Evolutionary conservation across 768 basidiomycete genomes (phyloP).

Genomic region (Strobilomyces confusus): DNA sequence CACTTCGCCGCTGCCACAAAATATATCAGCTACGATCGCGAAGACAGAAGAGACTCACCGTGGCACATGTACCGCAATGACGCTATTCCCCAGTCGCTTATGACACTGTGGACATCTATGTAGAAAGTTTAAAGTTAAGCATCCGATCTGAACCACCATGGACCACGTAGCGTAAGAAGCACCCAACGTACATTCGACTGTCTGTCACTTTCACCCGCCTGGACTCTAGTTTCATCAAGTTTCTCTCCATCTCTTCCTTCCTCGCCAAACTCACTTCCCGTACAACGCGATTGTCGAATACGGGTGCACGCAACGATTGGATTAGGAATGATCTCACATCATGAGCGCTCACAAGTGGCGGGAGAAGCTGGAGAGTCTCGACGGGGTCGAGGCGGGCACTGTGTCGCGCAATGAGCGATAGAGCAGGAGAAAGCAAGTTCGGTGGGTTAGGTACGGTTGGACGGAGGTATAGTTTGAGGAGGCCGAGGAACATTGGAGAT

Average conservation of each 20-base stretch:
- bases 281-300: constrained; percentile 67
- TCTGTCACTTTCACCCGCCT: too few species aligned
- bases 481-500: too few species aligned
- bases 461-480: constrained; percentile 90
- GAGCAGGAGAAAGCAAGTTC: constrained; percentile 72
- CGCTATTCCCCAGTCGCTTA: constrained; percentile 88
- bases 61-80: constrained; percentile 91
- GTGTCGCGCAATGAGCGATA: constrained; percentile 85
- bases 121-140: background rate
- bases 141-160: background rate
- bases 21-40: background rate
- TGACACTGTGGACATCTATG: constrained; percentile 94
- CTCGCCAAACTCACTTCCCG: constrained; percentile 70
- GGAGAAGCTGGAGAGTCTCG: constrained; percentile 80
- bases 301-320: constrained; percentile 60
- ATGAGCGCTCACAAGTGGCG: constrained; percentile 82
- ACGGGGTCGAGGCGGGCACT: constrained; percentile 76
- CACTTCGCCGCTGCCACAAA: constrained; percentile 75
- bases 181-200: constrained; percentile 74
- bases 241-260: constrained; percentile 70
- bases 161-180: background rate
- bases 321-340: constrained; percentile 77
- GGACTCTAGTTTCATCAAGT: constrained; percentile 76
- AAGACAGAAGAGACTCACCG: constrained; percentile 43
- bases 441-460: constrained; percentile 43